These are phyloP conservation scores for Coleophoma cylindrospora DNA, from an alignment of 2,329 filamentous ascomycete genomes.

Conservation along the genomic window DNA sequence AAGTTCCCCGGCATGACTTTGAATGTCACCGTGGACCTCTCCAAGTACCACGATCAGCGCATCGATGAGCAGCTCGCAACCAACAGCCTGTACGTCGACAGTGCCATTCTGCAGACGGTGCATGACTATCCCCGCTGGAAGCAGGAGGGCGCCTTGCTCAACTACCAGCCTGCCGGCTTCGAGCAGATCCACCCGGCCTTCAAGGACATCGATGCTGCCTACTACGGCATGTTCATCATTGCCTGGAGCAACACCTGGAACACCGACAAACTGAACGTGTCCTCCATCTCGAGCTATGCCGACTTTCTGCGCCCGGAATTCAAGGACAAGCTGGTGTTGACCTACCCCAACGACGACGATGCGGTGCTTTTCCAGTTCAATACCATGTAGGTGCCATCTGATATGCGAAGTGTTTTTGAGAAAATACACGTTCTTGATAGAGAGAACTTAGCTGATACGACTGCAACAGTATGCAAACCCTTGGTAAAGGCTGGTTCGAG, in stretches of 20 bases:
- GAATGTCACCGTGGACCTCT: slow-evolving; percentile 48
- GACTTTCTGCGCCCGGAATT: slow-evolving; percentile 43
- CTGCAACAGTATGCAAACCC: too few species aligned
- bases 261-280: too few species aligned
- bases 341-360: slow-evolving; percentile 54
- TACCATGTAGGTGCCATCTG: slow-evolving; percentile 31
- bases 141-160: slow-evolving; percentile 37
- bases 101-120: slow-evolving; percentile 42
- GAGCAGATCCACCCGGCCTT: slow-evolving; percentile 35
- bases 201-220: slow-evolving; percentile 37
- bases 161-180: slow-evolving; percentile 43
- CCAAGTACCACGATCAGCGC: slow-evolving; percentile 46
- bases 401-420: slow-evolving; percentile 33
- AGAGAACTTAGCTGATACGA: too few species aligned
- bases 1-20: slow-evolving; percentile 47
- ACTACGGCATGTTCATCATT: slow-evolving; percentile 17
- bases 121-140: slow-evolving; percentile 49
- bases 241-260: too few species aligned
- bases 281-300: slow-evolving; percentile 25
- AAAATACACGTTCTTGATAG: too few species aligned
- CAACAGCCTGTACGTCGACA: slow-evolving; percentile 37
- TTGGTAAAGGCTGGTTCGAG: slow-evolving; percentile 36
- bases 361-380: slow-evolving; percentile 44
- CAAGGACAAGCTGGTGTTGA: slow-evolving; percentile 48
- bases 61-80: slow-evolving; percentile 40